These are phyloP conservation scores for Drosera spatulata DNA, from an alignment of 179 eudicot species.

Conservation along the genomic window DNA sequence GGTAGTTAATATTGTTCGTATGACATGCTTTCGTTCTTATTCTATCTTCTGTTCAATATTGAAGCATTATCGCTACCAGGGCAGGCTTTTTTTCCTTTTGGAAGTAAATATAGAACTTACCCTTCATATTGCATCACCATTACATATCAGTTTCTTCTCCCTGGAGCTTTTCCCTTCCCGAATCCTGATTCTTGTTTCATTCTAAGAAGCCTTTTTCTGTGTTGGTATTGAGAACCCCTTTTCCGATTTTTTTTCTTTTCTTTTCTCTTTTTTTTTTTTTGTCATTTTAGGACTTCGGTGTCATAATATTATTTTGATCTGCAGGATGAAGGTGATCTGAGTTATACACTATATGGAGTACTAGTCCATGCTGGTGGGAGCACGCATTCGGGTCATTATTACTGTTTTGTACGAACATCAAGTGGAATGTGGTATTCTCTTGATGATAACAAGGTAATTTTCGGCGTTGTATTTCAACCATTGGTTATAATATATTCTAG, in stretches of 20 bases:
- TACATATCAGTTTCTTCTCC: no score
- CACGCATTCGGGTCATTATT: conserved; percentile 95
- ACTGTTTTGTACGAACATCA: conserved; percentile 88
- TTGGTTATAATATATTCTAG: neutral
- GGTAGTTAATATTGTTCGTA: no score
- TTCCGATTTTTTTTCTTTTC: neutral
- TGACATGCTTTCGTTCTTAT: no score
- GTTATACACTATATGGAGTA: conserved; percentile 90
- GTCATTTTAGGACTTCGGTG: no score
- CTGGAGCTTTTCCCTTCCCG: no score
- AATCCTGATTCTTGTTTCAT: no score
- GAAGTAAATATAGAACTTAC: no score
- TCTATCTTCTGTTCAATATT: no score
- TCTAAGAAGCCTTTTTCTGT: neutral
- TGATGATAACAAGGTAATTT: conserved; percentile 80
- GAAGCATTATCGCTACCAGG: no score
- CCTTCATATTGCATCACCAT: no score
- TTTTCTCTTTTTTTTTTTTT: neutral
- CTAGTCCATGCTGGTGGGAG: conserved; percentile 96
- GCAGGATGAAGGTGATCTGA: conserved; percentile 74
- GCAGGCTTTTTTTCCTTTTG: no score
- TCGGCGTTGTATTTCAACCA: neutral
- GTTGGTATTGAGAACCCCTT: neutral
- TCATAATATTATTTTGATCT: neutral
- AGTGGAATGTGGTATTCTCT: conserved; percentile 94